Conservation (phyloP, 495 filamentous ascomycete species). For the Aspergillus bridgeri region DNA sequence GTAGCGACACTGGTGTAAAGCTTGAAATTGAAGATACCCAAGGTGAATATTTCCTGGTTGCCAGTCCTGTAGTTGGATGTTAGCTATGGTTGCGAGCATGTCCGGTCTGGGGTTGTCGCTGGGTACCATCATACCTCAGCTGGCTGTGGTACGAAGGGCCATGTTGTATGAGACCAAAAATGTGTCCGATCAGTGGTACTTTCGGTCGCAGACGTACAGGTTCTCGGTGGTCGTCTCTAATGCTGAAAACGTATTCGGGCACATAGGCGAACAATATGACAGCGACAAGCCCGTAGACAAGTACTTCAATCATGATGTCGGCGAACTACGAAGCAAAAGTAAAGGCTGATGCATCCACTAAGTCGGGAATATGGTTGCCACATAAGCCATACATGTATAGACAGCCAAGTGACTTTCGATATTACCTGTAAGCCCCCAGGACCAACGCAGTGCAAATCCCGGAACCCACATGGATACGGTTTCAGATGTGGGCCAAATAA, state of each 20-base stretch:
- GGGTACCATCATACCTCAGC: neutral
- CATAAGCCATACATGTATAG: neutral
- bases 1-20: neutral
- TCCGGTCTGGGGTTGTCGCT: neutral
- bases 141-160: slow-evolving; percentile 1
- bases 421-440: neutral
- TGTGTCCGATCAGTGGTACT: slow-evolving; percentile 1
- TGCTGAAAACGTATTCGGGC: neutral
- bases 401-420: neutral
- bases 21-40: slow-evolving; percentile 3
- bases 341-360: neutral
- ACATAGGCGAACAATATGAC: neutral
- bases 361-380: neutral
- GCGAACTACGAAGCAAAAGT: neutral
- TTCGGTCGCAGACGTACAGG: neutral
- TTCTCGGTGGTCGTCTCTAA: slow-evolving; percentile 1
- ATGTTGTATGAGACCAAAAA: neutral
- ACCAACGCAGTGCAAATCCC: too few species aligned
- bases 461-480: too few species aligned
- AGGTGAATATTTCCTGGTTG: neutral
- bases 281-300: neutral
- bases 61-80: neutral
- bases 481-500: too few species aligned
- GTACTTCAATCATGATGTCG: neutral
- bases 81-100: too few species aligned